Base-by-base conservation (phyloP, 2,329 filamentous ascomycete species). In the Orbilia blumenaviensis region DNA sequence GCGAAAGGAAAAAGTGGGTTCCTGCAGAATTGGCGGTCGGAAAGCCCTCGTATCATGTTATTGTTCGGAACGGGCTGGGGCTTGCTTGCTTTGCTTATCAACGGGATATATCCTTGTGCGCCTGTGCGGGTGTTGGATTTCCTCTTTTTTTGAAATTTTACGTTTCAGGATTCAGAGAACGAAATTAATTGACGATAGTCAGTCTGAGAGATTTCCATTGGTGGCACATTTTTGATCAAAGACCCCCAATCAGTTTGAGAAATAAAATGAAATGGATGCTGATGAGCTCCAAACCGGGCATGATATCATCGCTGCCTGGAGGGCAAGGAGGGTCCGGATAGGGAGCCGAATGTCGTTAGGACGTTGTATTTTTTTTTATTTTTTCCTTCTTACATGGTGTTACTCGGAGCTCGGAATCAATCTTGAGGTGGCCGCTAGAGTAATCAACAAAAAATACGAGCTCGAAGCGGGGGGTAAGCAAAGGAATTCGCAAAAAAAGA, bases 261-360 rank as follows among this genome's bases (percentile, higher is more conserved):
- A 27, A 4, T 14, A 16, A 48, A 27, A 48, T 48, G 18, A 38
- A 38, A 25, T 10, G 10, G 16, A 12, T 23, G 32, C 52, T 25
- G 52, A 38, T 38, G 52, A 56, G 52, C 52, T 56, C 56, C 23
- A 44, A 25, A 29, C 12, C 5, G 18, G 23, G n/a, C 48, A 56
- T 66, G 62, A 66, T 66, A 56, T 54, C 48, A 66, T 66, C 62
- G 62, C 46, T 66, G 48, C 62, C 62, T 66, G 62, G n/a, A n/a
- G n/a, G 27, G 29, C 18, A 60, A 42, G 60, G 48, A n/a, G n/a
- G 48, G 32, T 16, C 29, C 14, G 42, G 63, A 34, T 68, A 69
- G 16, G n/a, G 25, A 42, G 23, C 66, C 41, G 41, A 68, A 68
- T 14, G 34, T 46, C 54, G 66, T 52, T 61, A 52, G 29, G 16